Base-by-base conservation (phyloP, 768 basidiomycete species). In the Lanmaoa pseudosensibilis region DNA sequence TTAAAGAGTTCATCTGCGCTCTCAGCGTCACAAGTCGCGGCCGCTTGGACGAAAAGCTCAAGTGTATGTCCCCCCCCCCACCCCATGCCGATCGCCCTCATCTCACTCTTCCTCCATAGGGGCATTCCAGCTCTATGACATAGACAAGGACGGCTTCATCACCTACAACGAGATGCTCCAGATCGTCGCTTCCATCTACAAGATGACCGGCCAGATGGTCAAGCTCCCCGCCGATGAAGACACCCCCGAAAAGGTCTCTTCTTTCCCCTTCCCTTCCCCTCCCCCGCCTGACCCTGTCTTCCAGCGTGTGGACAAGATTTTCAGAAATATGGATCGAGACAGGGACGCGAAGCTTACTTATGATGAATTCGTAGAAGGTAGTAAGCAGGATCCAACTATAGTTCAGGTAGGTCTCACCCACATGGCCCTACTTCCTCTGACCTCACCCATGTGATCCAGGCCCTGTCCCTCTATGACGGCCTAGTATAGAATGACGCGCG, bases 161-260 rank as follows among this genome's bases (percentile, higher is more conserved):
- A 97, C 97, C 39, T 98, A 98, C 74, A 88, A 94, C 69, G 97
- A 99, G 77, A 99, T 99, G 97, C 86, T 98, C 33, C 87, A 92
- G 78, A 99, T 99, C 70, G 97, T 99, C 10, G 85, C 89, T 66
- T 89, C 93, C 44, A 99, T 99, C 77, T 99, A 98, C 82, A 98
- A 96, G 83, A 98, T 99, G 97, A 98, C 97, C 5, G 97, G 97
- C 19, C 87, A 95, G 73, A 98, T 98, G 95, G 96, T 98, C 61
- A 95, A 94, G 72, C 84, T 98, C 21, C 95, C 97, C n/a, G 79
- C 87, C 39, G 97, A 98, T 70, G 97, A 99, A 75, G 95, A 98
- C 76, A 99, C 97, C n/a, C 96, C 97, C 2, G 94, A 98, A 75
- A 99, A 98, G 91, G 95, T 86, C 65, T 51, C 73, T 56, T 53